These are phyloP conservation scores for Tolypocladium sp. DNA, from an alignment of 2,329 filamentous ascomycete genomes.

Conservation along the genomic window DNA sequence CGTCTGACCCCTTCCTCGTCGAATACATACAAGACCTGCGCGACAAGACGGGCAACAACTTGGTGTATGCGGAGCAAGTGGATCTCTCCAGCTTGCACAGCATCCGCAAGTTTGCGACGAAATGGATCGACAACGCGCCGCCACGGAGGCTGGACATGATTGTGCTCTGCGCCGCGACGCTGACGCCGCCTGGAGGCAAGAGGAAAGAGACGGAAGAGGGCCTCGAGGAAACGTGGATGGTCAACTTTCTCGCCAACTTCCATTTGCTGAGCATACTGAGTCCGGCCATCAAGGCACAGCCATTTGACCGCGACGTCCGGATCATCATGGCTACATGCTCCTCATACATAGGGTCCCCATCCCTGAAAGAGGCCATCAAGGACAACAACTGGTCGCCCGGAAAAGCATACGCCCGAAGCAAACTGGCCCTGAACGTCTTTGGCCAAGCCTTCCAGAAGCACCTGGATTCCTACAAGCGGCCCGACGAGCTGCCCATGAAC, in stretches of 20 bases:
- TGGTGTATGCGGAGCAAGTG: slow-evolving; percentile 93
- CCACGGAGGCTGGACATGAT: slow-evolving; percentile 85
- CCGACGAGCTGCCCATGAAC: slow-evolving; percentile 75
- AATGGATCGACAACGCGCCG: slow-evolving; percentile 94
- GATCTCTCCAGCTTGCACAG: slow-evolving; percentile 84
- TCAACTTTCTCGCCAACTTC: slow-evolving; percentile 95
- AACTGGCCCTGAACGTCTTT: slow-evolving; percentile 82
- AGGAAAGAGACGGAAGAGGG: slow-evolving; percentile 63
- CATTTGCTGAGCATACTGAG: slow-evolving; percentile 87
- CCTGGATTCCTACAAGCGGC: slow-evolving; percentile 71
- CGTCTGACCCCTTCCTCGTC: slow-evolving; percentile 78
- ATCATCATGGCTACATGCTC: slow-evolving; percentile 82
- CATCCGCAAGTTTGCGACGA: slow-evolving; percentile 86
- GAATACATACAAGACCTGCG: slow-evolving; percentile 91
- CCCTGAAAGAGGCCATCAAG: slow-evolving; percentile 45
- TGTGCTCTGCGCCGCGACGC: slow-evolving; percentile 73
- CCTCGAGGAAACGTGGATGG: slow-evolving; percentile 81
- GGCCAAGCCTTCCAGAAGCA: slow-evolving; percentile 89
- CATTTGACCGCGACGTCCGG: slow-evolving; percentile 85
- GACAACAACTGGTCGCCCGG: slow-evolving; percentile 44
- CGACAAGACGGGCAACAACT: slow-evolving; percentile 63
- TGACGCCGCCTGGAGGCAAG: slow-evolving; percentile 58
- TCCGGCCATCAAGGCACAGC: slow-evolving; percentile 82
- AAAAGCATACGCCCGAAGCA: slow-evolving; percentile 54
- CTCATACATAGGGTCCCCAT: slow-evolving; percentile 71